Percentiles rank a stretch among this genome's conserved stretches.
These are phyloP conservation scores for Penicillium sp. DNA, from an alignment of 2,329 filamentous ascomycete species.

Conservation along the genomic window DNA sequence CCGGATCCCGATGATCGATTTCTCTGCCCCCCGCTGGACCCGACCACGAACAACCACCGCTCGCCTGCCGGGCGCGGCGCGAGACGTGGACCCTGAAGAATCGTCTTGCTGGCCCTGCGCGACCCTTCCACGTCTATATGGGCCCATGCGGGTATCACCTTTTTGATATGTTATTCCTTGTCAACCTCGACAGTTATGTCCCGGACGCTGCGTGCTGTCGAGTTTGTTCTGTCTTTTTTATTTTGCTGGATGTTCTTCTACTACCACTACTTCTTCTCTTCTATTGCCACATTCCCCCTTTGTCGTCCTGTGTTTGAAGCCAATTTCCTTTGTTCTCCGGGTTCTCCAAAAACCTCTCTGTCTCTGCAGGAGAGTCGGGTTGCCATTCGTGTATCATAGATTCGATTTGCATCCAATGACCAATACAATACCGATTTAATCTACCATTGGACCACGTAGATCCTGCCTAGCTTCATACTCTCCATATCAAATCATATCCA, in stretches of 20 bases:
- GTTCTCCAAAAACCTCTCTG: conserved; percentile 24
- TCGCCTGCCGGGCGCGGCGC: conserved; percentile 19
- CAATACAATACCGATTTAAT: conserved; percentile 28
- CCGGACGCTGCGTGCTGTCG: conserved; percentile 18
- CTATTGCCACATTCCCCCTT: conserved; percentile 19
- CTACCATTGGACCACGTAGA: background rate
- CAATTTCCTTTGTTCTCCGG: conserved; percentile 30
- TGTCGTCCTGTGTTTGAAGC: conserved; percentile 26
- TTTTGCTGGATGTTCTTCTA: conserved; percentile 13
- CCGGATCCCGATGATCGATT: conserved; percentile 20
- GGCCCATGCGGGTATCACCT: conserved; percentile 4
- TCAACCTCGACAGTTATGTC: conserved; percentile 8
- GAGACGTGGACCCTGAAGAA: conserved; percentile 17
- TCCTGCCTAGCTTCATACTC: too few species aligned
- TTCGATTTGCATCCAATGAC: conserved; percentile 28
- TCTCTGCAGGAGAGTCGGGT: conserved; percentile 19
- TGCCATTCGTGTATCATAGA: conserved; percentile 37
- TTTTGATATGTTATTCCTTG: conserved; percentile 3
- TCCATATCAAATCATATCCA: background rate
- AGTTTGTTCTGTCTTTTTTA: conserved; percentile 9
- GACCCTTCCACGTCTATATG: conserved; percentile 11
- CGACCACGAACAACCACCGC: conserved; percentile 11
- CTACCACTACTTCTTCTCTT: conserved; percentile 22
- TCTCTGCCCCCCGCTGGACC: conserved; percentile 11
- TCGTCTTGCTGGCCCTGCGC: conserved; percentile 25